Evolutionary conservation across 768 basidiomycete species (phyloP).

Genomic region (Russula sp.): DNA sequence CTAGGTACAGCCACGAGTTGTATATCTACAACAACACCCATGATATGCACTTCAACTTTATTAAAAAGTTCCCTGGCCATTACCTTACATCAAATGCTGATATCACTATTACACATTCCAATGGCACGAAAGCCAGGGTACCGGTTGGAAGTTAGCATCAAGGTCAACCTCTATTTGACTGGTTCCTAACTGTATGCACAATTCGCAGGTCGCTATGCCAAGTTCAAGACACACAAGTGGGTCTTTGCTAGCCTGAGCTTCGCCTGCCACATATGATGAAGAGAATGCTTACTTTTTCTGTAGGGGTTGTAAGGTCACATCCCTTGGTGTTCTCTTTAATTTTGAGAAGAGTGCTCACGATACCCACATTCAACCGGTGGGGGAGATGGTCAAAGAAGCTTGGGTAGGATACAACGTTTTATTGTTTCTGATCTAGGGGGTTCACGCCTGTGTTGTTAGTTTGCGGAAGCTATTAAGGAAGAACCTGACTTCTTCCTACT

Average conservation of each 20-base stretch:
- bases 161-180: neutral
- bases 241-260: too few species aligned
- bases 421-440: neutral
- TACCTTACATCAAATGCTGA: slow-evolving; percentile 85
- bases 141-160: slow-evolving; percentile 38
- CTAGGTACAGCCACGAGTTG: slow-evolving; percentile 60
- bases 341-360: too few species aligned
- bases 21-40: slow-evolving; percentile 60
- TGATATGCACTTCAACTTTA: slow-evolving; percentile 69
- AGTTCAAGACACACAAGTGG: slow-evolving; percentile 55
- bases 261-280: neutral
- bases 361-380: slow-evolving; percentile 68
- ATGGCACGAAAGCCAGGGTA: slow-evolving; percentile 32
- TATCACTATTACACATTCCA: slow-evolving; percentile 59
- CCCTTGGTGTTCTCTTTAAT: slow-evolving; percentile 65
- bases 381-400: slow-evolving; percentile 66
- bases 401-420: slow-evolving; percentile 48
- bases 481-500: slow-evolving; percentile 80
- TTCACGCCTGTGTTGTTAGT: slow-evolving; percentile 35
- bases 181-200: neutral
- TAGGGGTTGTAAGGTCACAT: slow-evolving; percentile 63
- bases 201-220: slow-evolving; percentile 49
- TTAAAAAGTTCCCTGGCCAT: slow-evolving; percentile 53
- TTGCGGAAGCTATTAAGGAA: slow-evolving; percentile 66
- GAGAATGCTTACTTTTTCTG: neutral